Evolutionary conservation across 345 rosid genomes (phyloP).

Genomic region (Acer saccharum): DNA sequence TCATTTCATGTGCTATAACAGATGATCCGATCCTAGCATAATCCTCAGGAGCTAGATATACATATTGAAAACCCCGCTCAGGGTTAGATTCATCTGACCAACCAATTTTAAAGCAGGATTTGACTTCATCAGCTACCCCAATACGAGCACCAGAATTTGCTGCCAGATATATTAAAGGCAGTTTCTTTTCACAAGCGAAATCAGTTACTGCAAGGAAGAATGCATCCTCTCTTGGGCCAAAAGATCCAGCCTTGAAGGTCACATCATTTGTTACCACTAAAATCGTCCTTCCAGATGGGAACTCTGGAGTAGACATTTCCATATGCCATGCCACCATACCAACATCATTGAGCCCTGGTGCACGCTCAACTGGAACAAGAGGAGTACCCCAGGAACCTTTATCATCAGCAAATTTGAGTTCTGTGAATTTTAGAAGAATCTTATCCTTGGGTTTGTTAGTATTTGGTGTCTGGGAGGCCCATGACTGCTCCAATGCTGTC

Average conservation of each 20-base stretch:
- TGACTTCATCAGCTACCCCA: slow-evolving; percentile 97
- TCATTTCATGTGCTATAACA: slow-evolving; percentile 87
- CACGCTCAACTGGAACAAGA: slow-evolving; percentile 58
- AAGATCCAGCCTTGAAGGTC: slow-evolving; percentile 97
- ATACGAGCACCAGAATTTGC: slow-evolving; percentile 99
- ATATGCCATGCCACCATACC: slow-evolving; percentile 99
- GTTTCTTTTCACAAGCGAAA: slow-evolving; percentile 85
- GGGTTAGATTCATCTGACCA: slow-evolving; percentile 91
- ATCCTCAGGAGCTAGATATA: slow-evolving; percentile 84
- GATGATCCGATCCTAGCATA: slow-evolving; percentile 66
- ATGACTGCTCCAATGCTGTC: slow-evolving; percentile 72
- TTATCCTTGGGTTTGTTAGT: slow-evolving; percentile 49
- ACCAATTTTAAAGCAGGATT: slow-evolving; percentile 84
- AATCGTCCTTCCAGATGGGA: slow-evolving; percentile 88
- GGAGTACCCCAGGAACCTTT: slow-evolving; percentile 76
- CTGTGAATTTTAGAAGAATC: slow-evolving; percentile 59
- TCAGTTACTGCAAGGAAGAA: slow-evolving; percentile 93
- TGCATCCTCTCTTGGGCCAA: slow-evolving; percentile 98
- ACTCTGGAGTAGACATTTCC: slow-evolving; percentile 93
- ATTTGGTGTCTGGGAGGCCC: slow-evolving; percentile 70
- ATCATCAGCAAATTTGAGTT: slow-evolving; percentile 74
- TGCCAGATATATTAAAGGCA: slow-evolving; percentile 94
- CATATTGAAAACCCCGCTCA: slow-evolving; percentile 90
- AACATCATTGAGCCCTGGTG: slow-evolving; percentile 79
- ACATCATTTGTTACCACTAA: slow-evolving; percentile 87